Percentiles rank a stretch among this genome's conserved stretches.
Evolutionary conservation across 1,284 basidiomycete genomes (phyloP).

Genomic region (Sanguinoderma infundibulare): DNA sequence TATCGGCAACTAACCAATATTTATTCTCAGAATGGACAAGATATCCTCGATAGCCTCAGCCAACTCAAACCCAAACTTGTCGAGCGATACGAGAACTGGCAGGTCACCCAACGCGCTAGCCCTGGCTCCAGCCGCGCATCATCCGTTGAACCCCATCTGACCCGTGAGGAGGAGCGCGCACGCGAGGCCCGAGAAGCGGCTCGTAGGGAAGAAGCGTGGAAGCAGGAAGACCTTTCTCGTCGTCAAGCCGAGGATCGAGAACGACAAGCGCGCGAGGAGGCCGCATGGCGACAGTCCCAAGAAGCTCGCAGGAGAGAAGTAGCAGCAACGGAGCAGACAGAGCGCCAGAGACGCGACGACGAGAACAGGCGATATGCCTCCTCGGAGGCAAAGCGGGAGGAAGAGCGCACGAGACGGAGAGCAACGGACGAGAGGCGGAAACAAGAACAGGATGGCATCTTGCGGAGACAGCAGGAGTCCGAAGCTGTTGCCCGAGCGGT

Average conservation of each 20-base stretch:
- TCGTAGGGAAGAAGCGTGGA: conserved; percentile 40
- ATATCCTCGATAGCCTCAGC: conserved; percentile 52
- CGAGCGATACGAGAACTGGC: conserved; percentile 42
- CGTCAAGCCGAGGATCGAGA: conserved; percentile 32
- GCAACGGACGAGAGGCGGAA: conserved; percentile 35
- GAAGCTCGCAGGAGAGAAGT: conserved; percentile 29
- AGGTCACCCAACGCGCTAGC: conserved; percentile 14
- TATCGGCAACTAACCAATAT: background rate
- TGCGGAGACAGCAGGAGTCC: conserved; percentile 51
- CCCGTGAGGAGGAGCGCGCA: conserved; percentile 39
- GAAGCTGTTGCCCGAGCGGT: conserved; percentile 41
- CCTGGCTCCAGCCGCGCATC: conserved; percentile 26
- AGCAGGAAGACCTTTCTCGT: conserved; percentile 28
- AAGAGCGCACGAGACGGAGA: conserved; percentile 30
- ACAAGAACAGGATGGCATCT: conserved; percentile 51
- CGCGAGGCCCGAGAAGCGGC: conserved; percentile 44
- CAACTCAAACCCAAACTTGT: conserved; percentile 42
- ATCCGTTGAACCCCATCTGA: conserved; percentile 31
- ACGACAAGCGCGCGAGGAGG: conserved; percentile 27
- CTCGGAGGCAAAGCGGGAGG: conserved; percentile 27
- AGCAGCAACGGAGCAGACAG: conserved; percentile 27
- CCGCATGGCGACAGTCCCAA: conserved; percentile 27
- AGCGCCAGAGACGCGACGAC: conserved; percentile 29
- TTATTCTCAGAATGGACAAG: conserved; percentile 65
- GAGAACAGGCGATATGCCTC: conserved; percentile 33